These are phyloP conservation scores for Kurtzmaniella quercitrusa DNA, from an alignment of 1,139 yeast species.

Conservation along the genomic window DNA sequence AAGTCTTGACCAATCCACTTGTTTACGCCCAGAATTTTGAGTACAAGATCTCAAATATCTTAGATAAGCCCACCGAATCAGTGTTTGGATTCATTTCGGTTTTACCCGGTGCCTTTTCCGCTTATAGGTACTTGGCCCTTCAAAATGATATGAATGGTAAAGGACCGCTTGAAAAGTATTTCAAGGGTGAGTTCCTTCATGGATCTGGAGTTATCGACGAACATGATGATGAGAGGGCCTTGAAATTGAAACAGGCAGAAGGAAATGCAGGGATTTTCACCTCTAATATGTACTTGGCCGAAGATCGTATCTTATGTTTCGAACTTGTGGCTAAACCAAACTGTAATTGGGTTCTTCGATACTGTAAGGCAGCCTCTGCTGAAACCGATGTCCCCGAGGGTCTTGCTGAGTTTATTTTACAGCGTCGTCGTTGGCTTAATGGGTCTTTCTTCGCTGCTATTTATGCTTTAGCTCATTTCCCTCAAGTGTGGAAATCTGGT, in stretches of 20 bases:
- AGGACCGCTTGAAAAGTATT: constrained; percentile 47
- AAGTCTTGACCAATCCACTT: constrained; percentile 41
- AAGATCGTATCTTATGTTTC: constrained; percentile 47
- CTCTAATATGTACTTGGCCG: constrained; percentile 49
- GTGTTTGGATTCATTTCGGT: constrained; percentile 45
- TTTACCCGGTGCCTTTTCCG: constrained; percentile 46
- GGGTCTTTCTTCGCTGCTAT: constrained; percentile 50
- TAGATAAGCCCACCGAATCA: constrained; percentile 45
- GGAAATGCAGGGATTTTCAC: constrained; percentile 50
- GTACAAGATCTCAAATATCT: constrained; percentile 42
- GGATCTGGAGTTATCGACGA: constrained; percentile 44
- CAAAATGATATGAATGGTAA: constrained; percentile 39
- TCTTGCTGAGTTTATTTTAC: constrained; percentile 43
- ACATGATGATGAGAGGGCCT: constrained; percentile 41
- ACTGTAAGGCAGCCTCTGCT: constrained; percentile 44
- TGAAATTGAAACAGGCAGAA: constrained; percentile 34
- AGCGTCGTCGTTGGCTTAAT: constrained; percentile 49
- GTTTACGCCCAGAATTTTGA: constrained; percentile 48
- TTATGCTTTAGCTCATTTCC: constrained; percentile 42
- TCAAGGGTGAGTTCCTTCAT: constrained; percentile 47
- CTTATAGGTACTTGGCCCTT: constrained; percentile 39
- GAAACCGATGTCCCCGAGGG: constrained; percentile 49
- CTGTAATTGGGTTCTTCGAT: constrained; percentile 43
- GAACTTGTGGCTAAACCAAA: constrained; percentile 45
- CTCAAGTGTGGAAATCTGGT: constrained; percentile 40